Conservation (phyloP, 345 rosid genomes). For the Eucalyptus regnans region DNA sequence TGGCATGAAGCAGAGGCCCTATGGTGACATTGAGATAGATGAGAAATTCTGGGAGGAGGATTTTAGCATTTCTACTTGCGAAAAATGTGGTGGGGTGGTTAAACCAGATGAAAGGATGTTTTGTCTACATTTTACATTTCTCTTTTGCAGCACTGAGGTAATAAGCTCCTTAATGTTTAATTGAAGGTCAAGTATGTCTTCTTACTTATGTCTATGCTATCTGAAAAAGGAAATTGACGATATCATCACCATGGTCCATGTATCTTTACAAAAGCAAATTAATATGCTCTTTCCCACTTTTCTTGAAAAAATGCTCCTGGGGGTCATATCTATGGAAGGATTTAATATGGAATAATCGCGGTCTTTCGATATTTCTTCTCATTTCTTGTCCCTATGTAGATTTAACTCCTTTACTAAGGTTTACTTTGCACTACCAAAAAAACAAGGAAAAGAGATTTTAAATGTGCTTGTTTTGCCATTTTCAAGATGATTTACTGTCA, state of each 20-base stretch:
- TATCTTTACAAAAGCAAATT: background rate
- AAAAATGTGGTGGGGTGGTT: slow-evolving; percentile 65
- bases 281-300: background rate
- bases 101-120: slow-evolving; percentile 66
- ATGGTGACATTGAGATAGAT: too few species aligned
- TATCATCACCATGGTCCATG: background rate
- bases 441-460: background rate
- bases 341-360: background rate
- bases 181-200: background rate
- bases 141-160: background rate
- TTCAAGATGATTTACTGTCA: background rate
- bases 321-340: background rate
- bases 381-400: background rate
- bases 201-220: background rate
- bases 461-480: background rate
- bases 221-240: background rate
- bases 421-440: background rate
- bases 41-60: slow-evolving; percentile 93
- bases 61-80: slow-evolving; percentile 59
- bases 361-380: background rate
- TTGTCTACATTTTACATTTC: background rate
- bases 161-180: background rate
- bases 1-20: too few species aligned
- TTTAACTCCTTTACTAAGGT: background rate
- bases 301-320: background rate